phyloP scores from a whole-genome alignment of 768 basidiomycete genomes.

The Mycena haematopus region DNA sequence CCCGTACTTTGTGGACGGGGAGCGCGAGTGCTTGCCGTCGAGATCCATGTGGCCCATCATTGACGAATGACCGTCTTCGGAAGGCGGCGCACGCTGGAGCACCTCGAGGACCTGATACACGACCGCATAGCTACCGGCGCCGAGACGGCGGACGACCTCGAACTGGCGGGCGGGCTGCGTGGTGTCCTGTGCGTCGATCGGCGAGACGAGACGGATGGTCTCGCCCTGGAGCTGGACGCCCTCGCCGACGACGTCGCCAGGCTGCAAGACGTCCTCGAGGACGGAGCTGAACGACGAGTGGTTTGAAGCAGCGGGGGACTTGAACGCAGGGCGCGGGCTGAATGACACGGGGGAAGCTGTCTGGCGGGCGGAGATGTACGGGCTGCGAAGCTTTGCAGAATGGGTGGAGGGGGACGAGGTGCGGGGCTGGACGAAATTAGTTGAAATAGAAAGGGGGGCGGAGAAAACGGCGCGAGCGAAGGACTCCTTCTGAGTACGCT shows the following conservation, averaged over 20 bases:
- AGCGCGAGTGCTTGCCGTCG: constrained; percentile 44
- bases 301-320: constrained; percentile 40
- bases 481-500: constrained; percentile 48
- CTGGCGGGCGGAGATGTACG: constrained; percentile 45
- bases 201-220: constrained; percentile 62
- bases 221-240: constrained; percentile 73
- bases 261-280: constrained; percentile 68
- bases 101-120: constrained; percentile 91
- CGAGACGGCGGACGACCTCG: constrained; percentile 85
- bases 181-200: constrained; percentile 36
- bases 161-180: constrained; percentile 68
- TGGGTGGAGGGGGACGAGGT: constrained; percentile 36
- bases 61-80: constrained; percentile 64
- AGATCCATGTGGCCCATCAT: constrained; percentile 62
- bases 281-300: constrained; percentile 47
- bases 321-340: constrained; percentile 34
- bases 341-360: constrained; percentile 40
- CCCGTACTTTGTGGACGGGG: constrained; percentile 62
- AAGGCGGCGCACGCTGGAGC: constrained; percentile 51
- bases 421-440: constrained; percentile 33
- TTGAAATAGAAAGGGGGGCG: constrained; percentile 35
- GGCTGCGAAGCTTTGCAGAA: constrained; percentile 44
- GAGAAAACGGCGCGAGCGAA: constrained; percentile 38
- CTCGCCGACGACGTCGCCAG: constrained; percentile 77
- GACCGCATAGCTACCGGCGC: constrained; percentile 91